Base-by-base conservation (phyloP, 1,284 basidiomycete genomes). In the Sporisorium iseilematis-ciliati region DNA sequence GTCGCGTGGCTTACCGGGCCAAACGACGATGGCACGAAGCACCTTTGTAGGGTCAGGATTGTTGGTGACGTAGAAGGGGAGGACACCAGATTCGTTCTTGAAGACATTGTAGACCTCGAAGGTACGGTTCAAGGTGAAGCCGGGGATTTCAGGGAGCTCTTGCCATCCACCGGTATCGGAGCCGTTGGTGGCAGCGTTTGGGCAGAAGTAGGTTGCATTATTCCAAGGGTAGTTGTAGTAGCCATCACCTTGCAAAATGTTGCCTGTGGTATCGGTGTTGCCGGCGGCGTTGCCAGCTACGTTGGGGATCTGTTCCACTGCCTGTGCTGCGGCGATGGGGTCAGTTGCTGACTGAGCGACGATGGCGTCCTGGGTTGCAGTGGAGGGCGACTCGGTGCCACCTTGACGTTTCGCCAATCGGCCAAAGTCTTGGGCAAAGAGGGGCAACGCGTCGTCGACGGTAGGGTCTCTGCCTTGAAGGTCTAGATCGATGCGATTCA, bases 161-260 rank as follows among this genome's bases (percentile, higher is more conserved):
- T 54, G 41, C 78, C 78, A 79, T 20, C 94, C 93, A 18, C 11
- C 42, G 0, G 20, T 26, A 31, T 69, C 68, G 35, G 68, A 68
- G 4, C 65, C 68, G 18, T 52, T 72, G 50, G 62, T 54, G 29
- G 20, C 43, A 11, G 74, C 69, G 25, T 12, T 64, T 14, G 61
- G 65, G 14, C 31, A 20, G 38, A 76, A 76, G 21, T 40, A 58
- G 21, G 60, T 60, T 12, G 31, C 26, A 23, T 53, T 52, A 43
- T 67, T 66, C 74, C 74, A 76, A 1, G 54, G 25, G 23, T 41
- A 76, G 21, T 72, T 61, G 42, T 40, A 48, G 57, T 68, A 63
- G 20, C 69, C 74, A 21, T 76, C 74, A 20, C 61, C 69, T 33
- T 62, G 65, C 40, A 72, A 26, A 12, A 72, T n/a, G 46, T 67